These are phyloP conservation scores for Aspergillus sparsus DNA, from an alignment of 495 filamentous ascomycete genomes.

Conservation along the genomic window DNA sequence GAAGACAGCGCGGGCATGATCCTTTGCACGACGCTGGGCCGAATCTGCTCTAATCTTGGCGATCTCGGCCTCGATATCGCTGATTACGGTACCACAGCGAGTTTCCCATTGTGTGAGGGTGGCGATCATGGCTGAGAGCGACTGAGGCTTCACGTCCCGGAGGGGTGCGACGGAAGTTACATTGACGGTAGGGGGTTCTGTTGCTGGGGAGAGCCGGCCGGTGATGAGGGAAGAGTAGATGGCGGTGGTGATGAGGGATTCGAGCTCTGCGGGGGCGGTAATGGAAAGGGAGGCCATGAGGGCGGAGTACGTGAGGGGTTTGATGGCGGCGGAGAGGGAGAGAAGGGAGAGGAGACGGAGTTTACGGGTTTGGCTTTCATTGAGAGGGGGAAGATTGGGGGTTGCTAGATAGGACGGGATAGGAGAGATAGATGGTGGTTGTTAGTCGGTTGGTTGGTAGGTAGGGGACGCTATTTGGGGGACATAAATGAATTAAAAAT, in stretches of 20 bases:
- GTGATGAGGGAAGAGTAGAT: slow-evolving; percentile 83
- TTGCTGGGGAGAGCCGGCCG: slow-evolving; percentile 76
- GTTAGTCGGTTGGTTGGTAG: too few relatives aligned
- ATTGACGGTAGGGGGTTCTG: slow-evolving; percentile 63
- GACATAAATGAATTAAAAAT: background rate
- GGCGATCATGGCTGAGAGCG: slow-evolving; percentile 63
- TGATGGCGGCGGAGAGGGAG: slow-evolving; percentile 62
- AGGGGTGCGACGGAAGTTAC: slow-evolving; percentile 80
- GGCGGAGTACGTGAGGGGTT: slow-evolving; percentile 69
- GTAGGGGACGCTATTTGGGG: background rate
- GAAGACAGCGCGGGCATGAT: slow-evolving; percentile 46
- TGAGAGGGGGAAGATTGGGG: slow-evolving; percentile 68
- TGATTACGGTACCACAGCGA: slow-evolving; percentile 73
- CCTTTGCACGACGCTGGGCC: slow-evolving; percentile 50
- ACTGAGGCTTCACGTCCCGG: slow-evolving; percentile 75
- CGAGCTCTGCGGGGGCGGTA: slow-evolving; percentile 67
- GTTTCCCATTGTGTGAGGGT: slow-evolving; percentile 71
- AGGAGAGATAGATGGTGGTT: too few relatives aligned
- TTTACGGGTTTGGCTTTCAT: slow-evolving; percentile 72
- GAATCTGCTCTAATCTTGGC: slow-evolving; percentile 56
- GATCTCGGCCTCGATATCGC: slow-evolving; percentile 73
- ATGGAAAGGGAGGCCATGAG: slow-evolving; percentile 70
- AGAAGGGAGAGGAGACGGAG: slow-evolving; percentile 90
- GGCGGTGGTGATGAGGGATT: slow-evolving; percentile 84
- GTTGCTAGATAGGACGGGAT: slow-evolving; percentile 39